phyloP scores from a whole-genome alignment of 768 basidiomycete genomes.

The Guyanaporus albipodus region DNA sequence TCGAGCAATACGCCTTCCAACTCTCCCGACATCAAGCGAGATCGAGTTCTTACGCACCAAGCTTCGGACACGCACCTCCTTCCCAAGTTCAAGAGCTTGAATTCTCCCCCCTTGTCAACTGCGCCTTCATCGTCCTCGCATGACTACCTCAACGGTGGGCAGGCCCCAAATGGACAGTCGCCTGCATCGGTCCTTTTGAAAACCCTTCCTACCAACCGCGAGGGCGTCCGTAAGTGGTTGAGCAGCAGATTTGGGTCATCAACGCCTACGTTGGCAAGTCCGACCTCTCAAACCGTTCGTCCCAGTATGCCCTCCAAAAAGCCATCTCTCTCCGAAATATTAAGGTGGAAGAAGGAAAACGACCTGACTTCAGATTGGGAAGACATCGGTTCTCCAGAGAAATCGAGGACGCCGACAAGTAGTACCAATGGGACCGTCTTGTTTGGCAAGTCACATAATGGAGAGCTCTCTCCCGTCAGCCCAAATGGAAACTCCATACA shows the following conservation, averaged over 20 bases:
- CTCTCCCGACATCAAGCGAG: slow-evolving; percentile 49
- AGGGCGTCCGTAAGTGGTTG: slow-evolving; percentile 80
- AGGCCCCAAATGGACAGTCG: slow-evolving; percentile 29
- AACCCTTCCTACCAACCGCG: slow-evolving; percentile 66
- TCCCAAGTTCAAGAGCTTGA: slow-evolving; percentile 44
- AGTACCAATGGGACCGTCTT: slow-evolving; percentile 35
- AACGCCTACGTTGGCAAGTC: slow-evolving; percentile 35
- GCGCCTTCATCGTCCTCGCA: slow-evolving; percentile 46
- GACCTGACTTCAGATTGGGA: slow-evolving; percentile 64
- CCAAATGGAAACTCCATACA: slow-evolving; percentile 26
- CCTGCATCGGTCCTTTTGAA: slow-evolving; percentile 35
- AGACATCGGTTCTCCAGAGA: slow-evolving; percentile 45
- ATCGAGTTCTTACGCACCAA: slow-evolving; percentile 64
- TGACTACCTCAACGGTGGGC: slow-evolving; percentile 44
- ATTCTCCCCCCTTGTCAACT: slow-evolving; percentile 40
- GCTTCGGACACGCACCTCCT: slow-evolving; percentile 65
- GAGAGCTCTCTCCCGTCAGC: slow-evolving; percentile 29
- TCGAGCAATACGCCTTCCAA: slow-evolving; percentile 48
- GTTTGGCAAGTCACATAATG: slow-evolving; percentile 23
- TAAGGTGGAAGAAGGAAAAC: slow-evolving; percentile 52
- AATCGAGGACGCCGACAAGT: slow-evolving; percentile 48
- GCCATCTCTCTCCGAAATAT: slow-evolving; percentile 63
- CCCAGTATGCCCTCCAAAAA: slow-evolving; percentile 50
- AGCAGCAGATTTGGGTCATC: slow-evolving; percentile 53
- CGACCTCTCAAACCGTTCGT: slow-evolving; percentile 32